Conservation (phyloP, 2,329 filamentous ascomycete species). For the Diaporthe destruens region DNA sequence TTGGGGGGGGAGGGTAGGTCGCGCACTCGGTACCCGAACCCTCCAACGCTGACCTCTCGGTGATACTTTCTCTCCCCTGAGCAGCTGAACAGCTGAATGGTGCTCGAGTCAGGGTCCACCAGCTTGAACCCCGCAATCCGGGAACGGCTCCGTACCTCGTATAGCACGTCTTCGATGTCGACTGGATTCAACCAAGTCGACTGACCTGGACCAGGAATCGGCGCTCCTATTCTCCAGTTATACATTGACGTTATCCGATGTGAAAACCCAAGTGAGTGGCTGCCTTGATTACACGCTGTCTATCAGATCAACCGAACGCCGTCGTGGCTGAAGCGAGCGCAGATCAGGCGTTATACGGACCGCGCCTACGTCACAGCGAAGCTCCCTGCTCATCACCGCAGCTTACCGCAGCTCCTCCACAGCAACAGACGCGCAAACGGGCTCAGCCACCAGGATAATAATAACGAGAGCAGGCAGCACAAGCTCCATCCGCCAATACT, state of each 20-base stretch:
- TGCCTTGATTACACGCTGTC: constrained; percentile 14
- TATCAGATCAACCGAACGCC: constrained; percentile 25
- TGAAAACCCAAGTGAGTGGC: neutral
- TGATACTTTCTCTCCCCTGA: neutral
- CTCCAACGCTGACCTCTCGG: neutral
- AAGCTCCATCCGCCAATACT: constrained; percentile 4
- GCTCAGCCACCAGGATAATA: constrained; percentile 33
- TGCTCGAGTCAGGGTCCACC: constrained; percentile 25
- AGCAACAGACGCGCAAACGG: constrained; percentile 27
- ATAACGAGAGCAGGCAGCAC: constrained; percentile 19
- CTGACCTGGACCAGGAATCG: neutral
- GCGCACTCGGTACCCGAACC: neutral
- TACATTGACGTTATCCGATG: neutral
- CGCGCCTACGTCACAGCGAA: constrained; percentile 35
- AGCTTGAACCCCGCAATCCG: constrained; percentile 22
- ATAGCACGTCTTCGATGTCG: neutral
- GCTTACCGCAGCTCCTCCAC: constrained; percentile 28
- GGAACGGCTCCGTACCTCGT: neutral
- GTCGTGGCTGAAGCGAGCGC: constrained; percentile 28
- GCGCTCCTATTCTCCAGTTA: neutral
- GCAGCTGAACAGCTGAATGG: constrained; percentile 5
- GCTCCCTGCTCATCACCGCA: constrained; percentile 33
- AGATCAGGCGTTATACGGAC: constrained; percentile 31
- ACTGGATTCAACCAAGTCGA: neutral
- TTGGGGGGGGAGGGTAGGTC: neutral